A percentile compares a stretch with the other conserved stretches of the same genome.
Evolutionary conservation across 2,329 filamentous ascomycete genomes (phyloP).

Genomic region (Gremmenia infestans): DNA sequence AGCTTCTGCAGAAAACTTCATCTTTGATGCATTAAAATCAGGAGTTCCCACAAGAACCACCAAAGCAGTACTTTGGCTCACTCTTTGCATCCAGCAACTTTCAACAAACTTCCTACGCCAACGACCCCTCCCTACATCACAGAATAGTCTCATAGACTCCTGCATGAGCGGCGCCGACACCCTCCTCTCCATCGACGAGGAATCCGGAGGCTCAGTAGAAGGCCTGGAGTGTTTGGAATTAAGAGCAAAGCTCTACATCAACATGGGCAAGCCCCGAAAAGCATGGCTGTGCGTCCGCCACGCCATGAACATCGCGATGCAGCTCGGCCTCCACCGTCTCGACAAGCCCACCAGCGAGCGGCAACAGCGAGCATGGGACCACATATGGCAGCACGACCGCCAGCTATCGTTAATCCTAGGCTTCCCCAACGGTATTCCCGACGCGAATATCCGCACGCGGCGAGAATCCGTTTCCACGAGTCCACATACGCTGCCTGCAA

Average conservation of each 20-base stretch:
- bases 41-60: conserved; percentile 35
- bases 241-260: conserved; percentile 47
- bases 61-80: conserved; percentile 40
- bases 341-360: conserved; percentile 27
- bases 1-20: conserved; percentile 29
- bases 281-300: conserved; percentile 48
- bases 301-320: conserved; percentile 46
- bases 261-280: conserved; percentile 49
- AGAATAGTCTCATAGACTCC: conserved; percentile 39
- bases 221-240: conserved; percentile 49
- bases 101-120: conserved; percentile 35
- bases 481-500: background rate
- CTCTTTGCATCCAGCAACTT: conserved; percentile 39
- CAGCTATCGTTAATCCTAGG: conserved; percentile 49
- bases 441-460: no score
- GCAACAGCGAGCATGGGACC: conserved; percentile 36
- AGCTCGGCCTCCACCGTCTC: conserved; percentile 43
- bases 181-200: conserved; percentile 44
- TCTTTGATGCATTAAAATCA: conserved; percentile 33
- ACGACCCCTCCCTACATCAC: conserved; percentile 34
- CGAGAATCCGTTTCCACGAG: conserved; percentile 18
- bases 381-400: conserved; percentile 41
- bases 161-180: conserved; percentile 42
- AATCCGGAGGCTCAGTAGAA: conserved; percentile 45
- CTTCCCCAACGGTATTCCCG: conserved; percentile 40